Evolutionary conservation across 371 early-diverging fungal species (phyloP).

Genomic region (Edhazardia aedis): DNA sequence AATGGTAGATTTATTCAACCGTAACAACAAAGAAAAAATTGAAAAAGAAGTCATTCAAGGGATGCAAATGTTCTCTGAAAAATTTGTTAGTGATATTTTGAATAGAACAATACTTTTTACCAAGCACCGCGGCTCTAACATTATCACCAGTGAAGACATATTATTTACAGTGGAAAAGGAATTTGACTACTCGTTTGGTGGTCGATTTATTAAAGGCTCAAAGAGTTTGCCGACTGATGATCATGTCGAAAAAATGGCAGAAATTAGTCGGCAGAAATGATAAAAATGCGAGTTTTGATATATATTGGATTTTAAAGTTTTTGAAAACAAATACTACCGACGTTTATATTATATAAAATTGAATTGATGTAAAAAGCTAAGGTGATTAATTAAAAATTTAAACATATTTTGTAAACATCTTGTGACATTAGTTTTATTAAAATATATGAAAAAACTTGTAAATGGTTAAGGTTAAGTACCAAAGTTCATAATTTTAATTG

Average conservation of each 20-base stretch:
- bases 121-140: slow-evolving; percentile 29
- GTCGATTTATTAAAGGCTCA: background rate
- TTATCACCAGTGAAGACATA: slow-evolving; percentile 32
- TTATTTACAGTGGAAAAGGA: slow-evolving; percentile 44
- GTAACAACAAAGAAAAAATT: slow-evolving; percentile 21
- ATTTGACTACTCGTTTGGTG: slow-evolving; percentile 43
- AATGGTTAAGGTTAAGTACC: too few relatives aligned
- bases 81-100: slow-evolving; percentile 42
- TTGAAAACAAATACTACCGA: too few relatives aligned
- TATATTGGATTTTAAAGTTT: too few relatives aligned
- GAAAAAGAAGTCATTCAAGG: slow-evolving; percentile 32
- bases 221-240: background rate
- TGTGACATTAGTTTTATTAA: too few relatives aligned
- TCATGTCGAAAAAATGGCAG: background rate
- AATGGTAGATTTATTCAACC: background rate
- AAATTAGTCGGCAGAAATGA: background rate
- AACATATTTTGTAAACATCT: too few relatives aligned
- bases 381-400: too few relatives aligned
- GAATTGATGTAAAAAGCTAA: too few relatives aligned
- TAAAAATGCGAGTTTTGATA: background rate
- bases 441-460: too few relatives aligned
- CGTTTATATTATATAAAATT: too few relatives aligned
- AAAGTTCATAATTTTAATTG: too few relatives aligned
- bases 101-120: slow-evolving; percentile 33
- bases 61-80: slow-evolving; percentile 41